A percentile compares a stretch with the other conserved stretches of the same genome.
Conservation (phyloP, 768 basidiomycete species). For the Amanita subjunquillea region DNA sequence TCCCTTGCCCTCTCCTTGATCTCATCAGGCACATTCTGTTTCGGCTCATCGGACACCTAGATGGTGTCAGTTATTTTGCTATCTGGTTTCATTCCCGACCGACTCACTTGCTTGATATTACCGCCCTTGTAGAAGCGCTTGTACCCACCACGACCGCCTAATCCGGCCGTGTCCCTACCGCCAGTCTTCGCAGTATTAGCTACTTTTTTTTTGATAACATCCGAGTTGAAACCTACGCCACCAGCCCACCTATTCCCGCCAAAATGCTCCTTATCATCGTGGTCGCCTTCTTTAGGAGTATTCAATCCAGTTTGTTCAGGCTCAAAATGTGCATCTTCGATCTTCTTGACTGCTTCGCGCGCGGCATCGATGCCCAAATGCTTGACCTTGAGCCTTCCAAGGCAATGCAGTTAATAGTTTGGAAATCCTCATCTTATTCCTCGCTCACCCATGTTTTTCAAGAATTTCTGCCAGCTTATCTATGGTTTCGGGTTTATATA, state of each 20-base stretch:
- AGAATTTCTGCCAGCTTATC: conserved; percentile 50
- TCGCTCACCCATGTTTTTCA: conserved; percentile 44
- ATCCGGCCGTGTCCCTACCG: conserved; percentile 51
- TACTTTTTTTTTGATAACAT: neutral
- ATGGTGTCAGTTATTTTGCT: neutral
- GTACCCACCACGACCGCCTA: conserved; percentile 60
- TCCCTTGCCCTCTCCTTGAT: conserved; percentile 53
- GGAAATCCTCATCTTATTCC: neutral
- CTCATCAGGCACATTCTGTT: conserved; percentile 48
- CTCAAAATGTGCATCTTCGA: conserved; percentile 47
- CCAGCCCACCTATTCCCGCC: conserved; percentile 62
- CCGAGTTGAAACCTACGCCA: conserved; percentile 30
- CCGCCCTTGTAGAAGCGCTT: conserved; percentile 56
- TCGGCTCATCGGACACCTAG: conserved; percentile 42
- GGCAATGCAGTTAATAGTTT: neutral
- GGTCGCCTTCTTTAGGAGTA: conserved; percentile 52
- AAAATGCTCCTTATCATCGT: conserved; percentile 50
- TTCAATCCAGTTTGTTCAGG: conserved; percentile 40
- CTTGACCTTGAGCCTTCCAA: conserved; percentile 37
- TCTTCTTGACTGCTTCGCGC: conserved; percentile 39
- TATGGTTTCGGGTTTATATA: conserved; percentile 56
- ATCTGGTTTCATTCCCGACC: neutral
- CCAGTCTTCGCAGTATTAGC: conserved; percentile 33
- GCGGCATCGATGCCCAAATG: conserved; percentile 47
- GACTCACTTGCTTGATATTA: conserved; percentile 46